Conservation (phyloP, 352 stramenopile genomes). For the Phytopythium helicoides region DNA sequence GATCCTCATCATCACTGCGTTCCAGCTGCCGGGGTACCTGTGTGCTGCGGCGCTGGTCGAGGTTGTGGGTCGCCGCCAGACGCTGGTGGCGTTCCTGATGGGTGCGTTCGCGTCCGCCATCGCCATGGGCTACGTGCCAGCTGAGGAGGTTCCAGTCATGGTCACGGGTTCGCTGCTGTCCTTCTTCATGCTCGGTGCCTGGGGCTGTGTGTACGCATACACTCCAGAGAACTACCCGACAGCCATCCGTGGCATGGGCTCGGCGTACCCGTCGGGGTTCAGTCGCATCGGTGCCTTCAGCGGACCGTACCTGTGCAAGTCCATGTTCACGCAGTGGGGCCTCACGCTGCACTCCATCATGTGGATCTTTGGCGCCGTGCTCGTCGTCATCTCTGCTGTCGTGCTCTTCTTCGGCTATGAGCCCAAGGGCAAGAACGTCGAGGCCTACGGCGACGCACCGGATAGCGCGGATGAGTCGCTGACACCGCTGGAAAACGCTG, state of each 20-base stretch:
- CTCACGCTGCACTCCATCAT: conserved; percentile 63
- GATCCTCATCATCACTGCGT: no score
- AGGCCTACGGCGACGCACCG: conserved; percentile 32
- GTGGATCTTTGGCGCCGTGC: conserved; percentile 62
- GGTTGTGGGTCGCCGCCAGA: no score
- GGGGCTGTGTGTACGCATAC: conserved; percentile 72
- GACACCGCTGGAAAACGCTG: no score
- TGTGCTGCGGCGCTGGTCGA: no score
- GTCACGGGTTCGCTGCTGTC: conserved; percentile 46
- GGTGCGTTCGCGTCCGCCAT: conserved; percentile 46
- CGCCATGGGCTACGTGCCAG: conserved; percentile 55
- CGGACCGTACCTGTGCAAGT: conserved; percentile 55
- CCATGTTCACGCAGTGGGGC: conserved; percentile 59
- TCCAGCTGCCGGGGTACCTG: no score
- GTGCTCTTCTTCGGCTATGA: conserved; percentile 68
- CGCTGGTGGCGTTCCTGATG: conserved; percentile 51
- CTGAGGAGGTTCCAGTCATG: conserved; percentile 40
- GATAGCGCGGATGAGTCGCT: conserved; percentile 1
- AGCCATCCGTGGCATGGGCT: conserved; percentile 61
- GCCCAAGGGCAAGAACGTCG: conserved; percentile 64
- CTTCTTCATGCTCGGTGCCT: conserved; percentile 70
- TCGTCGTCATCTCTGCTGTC: conserved; percentile 51
- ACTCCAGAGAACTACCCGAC: conserved; percentile 78
- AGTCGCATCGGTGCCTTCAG: conserved; percentile 66
- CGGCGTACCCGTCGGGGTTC: conserved; percentile 63